A percentile compares a stretch with the other conserved stretches of the same genome.
Conservation (phyloP, 108 stramenopile species). For the Nitzschia inconspicua region DNA sequence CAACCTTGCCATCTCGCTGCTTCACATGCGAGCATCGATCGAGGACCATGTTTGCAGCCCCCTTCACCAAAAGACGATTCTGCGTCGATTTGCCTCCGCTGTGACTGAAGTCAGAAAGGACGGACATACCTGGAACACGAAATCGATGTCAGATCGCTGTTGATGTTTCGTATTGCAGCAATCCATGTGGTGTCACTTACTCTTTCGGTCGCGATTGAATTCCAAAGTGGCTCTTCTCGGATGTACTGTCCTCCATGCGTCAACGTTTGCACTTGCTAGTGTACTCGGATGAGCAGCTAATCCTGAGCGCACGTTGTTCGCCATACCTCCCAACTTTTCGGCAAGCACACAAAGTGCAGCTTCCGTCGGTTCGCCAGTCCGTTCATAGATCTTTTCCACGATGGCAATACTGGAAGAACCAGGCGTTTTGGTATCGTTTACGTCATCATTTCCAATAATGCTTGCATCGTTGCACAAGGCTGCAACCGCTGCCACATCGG, state of each 20-base stretch:
- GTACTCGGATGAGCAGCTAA: background rate
- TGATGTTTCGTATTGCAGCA: background rate
- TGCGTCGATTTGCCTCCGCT: background rate
- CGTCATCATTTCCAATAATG: slow-evolving; percentile 61
- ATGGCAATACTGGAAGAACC: slow-evolving; percentile 2
- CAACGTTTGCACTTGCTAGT: slow-evolving; percentile 65
- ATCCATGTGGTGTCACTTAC: slow-evolving; percentile 56
- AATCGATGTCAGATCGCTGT: background rate
- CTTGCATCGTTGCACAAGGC: slow-evolving; percentile 85
- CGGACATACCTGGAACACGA: slow-evolving; percentile 16
- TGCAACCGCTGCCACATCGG: slow-evolving; percentile 67
- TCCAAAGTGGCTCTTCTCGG: slow-evolving; percentile 90
- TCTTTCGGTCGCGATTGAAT: slow-evolving; percentile 87
- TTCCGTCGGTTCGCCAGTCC: slow-evolving; percentile 97
- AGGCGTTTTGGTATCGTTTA: slow-evolving; percentile 18
- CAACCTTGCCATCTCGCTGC: slow-evolving; percentile 76
- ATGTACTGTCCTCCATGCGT: slow-evolving; percentile 51
- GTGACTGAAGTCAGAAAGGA: slow-evolving; percentile 11
- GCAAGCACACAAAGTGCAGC: slow-evolving; percentile 92
- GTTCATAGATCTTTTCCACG: slow-evolving; percentile 47
- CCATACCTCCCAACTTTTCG: slow-evolving; percentile 80
- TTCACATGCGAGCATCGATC: slow-evolving; percentile 90
- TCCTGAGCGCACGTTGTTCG: background rate
- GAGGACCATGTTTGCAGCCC: slow-evolving; percentile 92
- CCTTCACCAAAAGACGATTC: slow-evolving; percentile 94